Evolutionary conservation across 1,284 basidiomycete genomes (phyloP), one percentile per base, ranked within the genome.

Genomic region (Microbotryomycetes sp.): DNA sequence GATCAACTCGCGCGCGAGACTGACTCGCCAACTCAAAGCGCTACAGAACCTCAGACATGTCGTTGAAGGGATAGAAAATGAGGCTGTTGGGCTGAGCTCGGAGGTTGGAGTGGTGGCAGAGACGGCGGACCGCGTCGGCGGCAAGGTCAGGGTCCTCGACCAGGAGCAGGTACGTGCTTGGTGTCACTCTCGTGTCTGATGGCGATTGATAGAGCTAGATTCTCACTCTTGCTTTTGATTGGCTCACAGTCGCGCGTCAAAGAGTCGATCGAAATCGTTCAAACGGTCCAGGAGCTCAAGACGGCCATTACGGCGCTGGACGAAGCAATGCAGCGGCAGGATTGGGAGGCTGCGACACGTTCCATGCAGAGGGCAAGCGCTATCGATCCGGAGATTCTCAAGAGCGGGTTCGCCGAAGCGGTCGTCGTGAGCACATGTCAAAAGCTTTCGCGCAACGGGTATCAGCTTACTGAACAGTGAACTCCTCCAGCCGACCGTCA

Each of bases 291-390:
- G 27, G 72, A 74, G 24, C 66, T 73, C 54, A 72, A 73, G 89
- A 85, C 85, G 11, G 91, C 92, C 0, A 78, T 98, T 26, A 78
- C 82, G 29, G 84, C 85, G 18, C 79, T 97, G 7, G 85, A 87
- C 62, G 75, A 80, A 1, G 82, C 89, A 5, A 92, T 97, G 45
- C 87, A 90, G 45, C 81, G 79, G 59, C 82, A 86, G 66, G 96
- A 98, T 73, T 99, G 94, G 93, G 94, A 97, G 74, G 84, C 88
- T 16, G 94, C 94, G 1, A 87, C 91, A 1, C 81, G 89, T 65
- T 87, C 92, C 72, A 96, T 93, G 75, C 85, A 88, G 21, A 80
- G 90, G 30, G 94, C 92, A 1, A 92, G 93, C 85, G 80, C 85
- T 0, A 79, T 97, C 27, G 86, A 91, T 3, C 73, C 78, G 4